phyloP scores from a whole-genome alignment of 306 rosid genomes.

The Carpinus viminea region DNA sequence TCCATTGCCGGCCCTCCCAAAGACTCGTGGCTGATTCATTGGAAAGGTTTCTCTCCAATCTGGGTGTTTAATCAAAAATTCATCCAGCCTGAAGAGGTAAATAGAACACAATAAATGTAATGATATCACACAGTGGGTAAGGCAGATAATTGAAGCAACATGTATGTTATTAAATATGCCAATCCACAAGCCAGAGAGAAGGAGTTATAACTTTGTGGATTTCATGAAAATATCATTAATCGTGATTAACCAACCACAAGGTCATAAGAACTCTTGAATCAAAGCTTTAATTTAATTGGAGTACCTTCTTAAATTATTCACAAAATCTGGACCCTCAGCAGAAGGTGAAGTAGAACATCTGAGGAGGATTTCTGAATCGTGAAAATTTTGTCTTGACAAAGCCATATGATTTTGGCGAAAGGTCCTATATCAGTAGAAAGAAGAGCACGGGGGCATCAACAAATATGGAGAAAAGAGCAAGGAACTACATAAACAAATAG shows the following conservation, averaged over 20 bases:
- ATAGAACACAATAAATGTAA: too few relatives aligned
- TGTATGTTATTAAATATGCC: too few relatives aligned
- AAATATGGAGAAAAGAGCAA: constrained; percentile 13
- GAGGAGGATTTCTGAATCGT: constrained; percentile 76
- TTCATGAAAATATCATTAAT: too few relatives aligned
- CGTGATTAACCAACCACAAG: not conserved
- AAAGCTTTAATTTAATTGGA: constrained; percentile 16
- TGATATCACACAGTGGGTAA: too few relatives aligned
- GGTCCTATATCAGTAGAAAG: constrained; percentile 50
- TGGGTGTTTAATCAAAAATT: constrained; percentile 68
- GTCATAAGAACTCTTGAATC: not conserved
- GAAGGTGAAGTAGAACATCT: constrained; percentile 82
- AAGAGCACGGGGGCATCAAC: constrained; percentile 20
- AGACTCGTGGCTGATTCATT: constrained; percentile 52
- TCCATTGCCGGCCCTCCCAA: constrained; percentile 57
- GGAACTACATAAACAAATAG: not conserved
- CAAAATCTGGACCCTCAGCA: constrained; percentile 81
- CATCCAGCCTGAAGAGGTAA: constrained; percentile 57
- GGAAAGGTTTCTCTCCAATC: constrained; percentile 77
- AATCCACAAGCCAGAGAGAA: too few relatives aligned
- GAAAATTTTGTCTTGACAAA: constrained; percentile 31
- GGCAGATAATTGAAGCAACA: not conserved
- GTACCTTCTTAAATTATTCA: constrained; percentile 64
- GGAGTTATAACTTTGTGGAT: too few relatives aligned
- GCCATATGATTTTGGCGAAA: constrained; percentile 36